These are phyloP conservation scores for Emydomyces testavorans DNA, from an alignment of 2,329 filamentous ascomycete genomes.

Conservation along the genomic window DNA sequence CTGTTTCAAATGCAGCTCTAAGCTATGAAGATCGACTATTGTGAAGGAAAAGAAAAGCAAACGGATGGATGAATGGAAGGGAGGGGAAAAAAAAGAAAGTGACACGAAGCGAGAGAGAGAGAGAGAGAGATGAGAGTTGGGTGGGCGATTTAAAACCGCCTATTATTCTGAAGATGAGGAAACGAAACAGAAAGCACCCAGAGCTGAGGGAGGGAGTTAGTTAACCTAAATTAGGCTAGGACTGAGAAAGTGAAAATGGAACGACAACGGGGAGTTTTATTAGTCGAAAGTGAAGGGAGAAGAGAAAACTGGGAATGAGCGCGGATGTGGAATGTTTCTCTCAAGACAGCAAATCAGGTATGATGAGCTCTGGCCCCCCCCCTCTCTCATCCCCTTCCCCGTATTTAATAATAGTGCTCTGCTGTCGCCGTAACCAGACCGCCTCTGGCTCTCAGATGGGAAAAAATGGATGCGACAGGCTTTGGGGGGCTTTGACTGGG, in stretches of 20 bases:
- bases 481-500: no score
- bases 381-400: background rate
- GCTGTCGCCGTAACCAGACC: no score
- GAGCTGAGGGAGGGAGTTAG: no score
- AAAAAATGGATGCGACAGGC: background rate
- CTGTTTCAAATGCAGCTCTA: background rate
- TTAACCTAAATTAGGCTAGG: conserved; percentile 7
- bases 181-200: background rate
- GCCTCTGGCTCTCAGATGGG: no score
- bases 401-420: background rate
- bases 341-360: background rate
- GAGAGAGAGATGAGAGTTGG: conserved; percentile 10
- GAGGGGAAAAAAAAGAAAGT: conserved; percentile 7
- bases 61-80: no score
- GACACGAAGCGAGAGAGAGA: conserved; percentile 15
- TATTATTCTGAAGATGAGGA: conserved; percentile 5
- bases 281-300: background rate
- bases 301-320: background rate
- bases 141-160: conserved; percentile 1
- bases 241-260: background rate
- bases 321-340: background rate
- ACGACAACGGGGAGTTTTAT: background rate
- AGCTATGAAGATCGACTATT: background rate
- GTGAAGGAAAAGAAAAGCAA: background rate
- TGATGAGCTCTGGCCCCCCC: background rate